These are phyloP conservation scores for Colletotrichum limetticola DNA, from an alignment of 2,329 filamentous ascomycete genomes.

Conservation along the genomic window DNA sequence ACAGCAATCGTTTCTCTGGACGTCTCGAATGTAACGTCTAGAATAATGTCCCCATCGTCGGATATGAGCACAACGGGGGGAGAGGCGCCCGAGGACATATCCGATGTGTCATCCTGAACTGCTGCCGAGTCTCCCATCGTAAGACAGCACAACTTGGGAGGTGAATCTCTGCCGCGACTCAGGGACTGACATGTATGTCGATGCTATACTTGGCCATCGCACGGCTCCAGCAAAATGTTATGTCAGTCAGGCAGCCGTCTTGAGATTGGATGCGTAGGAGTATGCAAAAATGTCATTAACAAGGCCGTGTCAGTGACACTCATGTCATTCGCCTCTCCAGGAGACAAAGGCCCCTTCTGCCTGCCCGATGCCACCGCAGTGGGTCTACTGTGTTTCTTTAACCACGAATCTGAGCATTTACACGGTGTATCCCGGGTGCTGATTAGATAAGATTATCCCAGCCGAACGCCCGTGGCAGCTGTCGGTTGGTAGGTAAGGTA, in stretches of 20 bases:
- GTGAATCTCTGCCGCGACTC: slow-evolving; percentile 13
- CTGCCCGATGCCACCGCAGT: not conserved
- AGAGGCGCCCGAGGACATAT: slow-evolving; percentile 37
- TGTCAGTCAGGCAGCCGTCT: not conserved
- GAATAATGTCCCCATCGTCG: slow-evolving; percentile 70
- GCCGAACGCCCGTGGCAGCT: not conserved
- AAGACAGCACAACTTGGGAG: slow-evolving; percentile 12
- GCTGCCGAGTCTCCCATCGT: slow-evolving; percentile 39
- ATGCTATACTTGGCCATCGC: not conserved
- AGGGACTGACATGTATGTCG: slow-evolving; percentile 11
- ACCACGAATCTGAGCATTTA: not conserved
- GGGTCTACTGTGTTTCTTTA: slow-evolving; percentile 5
- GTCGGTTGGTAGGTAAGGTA: not conserved
- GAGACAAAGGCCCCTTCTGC: not conserved
- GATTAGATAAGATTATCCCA: slow-evolving; percentile 4
- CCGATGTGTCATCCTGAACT: slow-evolving; percentile 39
- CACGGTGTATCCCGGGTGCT: not conserved
- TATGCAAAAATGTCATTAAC: not conserved
- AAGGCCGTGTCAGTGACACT: not conserved
- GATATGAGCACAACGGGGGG: slow-evolving; percentile 61
- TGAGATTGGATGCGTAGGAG: not conserved
- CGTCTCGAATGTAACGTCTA: slow-evolving; percentile 74
- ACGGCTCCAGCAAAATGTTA: not conserved
- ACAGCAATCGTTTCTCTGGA: slow-evolving; percentile 61
- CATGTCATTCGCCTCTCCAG: slow-evolving; percentile 4